Evolutionary conservation across 148 eudicot species (phyloP).

Genomic region (Rhododendron ovatum): DNA sequence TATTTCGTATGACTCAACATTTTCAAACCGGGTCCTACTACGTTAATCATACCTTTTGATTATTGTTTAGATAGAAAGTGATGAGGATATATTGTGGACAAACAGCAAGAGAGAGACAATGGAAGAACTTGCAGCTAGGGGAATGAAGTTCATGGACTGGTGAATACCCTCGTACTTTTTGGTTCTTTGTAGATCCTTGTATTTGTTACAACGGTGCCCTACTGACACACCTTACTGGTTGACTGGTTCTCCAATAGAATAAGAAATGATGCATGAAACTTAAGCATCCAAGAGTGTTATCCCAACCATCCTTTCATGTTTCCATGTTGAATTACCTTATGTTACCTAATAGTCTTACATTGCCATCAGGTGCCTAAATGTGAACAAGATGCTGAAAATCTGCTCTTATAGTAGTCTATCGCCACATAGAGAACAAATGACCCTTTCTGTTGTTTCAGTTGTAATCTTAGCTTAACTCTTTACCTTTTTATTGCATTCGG

Average conservation of each 20-base stretch:
- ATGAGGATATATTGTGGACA: conserved; percentile 79
- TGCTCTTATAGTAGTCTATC: neutral
- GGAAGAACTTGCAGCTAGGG: conserved; percentile 80
- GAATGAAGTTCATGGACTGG: conserved; percentile 83
- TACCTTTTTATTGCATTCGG: neutral
- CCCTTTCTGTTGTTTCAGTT: neutral
- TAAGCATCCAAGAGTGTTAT: neutral
- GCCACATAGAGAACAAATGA: neutral
- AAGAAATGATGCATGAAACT: neutral
- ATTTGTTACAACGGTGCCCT: neutral
- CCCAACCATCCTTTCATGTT: neutral
- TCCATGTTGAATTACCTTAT: neutral
- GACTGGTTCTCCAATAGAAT: neutral
- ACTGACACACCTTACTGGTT: neutral
- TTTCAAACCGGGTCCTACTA: neutral
- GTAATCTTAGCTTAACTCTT: neutral
- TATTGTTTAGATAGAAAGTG: conserved; percentile 68
- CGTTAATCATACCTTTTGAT: neutral
- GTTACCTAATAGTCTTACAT: too few relatives aligned
- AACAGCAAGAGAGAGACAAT: conserved; percentile 77
- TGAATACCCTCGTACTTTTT: conserved; percentile 19
- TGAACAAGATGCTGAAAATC: neutral
- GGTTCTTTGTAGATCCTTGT: conserved; percentile 1
- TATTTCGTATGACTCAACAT: neutral
- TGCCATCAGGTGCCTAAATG: neutral